Evolutionary conservation across 495 filamentous ascomycete species (phyloP).

Genomic region (Aeminium ludgeri): DNA sequence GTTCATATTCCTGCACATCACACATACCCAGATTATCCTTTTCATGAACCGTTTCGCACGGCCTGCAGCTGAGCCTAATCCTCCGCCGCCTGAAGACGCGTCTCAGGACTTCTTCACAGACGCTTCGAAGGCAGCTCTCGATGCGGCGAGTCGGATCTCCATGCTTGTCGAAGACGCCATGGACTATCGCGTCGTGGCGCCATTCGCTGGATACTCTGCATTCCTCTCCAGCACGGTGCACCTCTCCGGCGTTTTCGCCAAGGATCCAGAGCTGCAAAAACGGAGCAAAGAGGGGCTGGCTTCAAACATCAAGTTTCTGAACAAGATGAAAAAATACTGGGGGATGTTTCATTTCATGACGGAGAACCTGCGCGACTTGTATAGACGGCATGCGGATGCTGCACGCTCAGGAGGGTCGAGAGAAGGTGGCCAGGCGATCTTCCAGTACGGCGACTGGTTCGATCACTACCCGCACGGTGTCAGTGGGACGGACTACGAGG

Average conservation of each 20-base stretch:
- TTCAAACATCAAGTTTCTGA: slow-evolving; percentile 74
- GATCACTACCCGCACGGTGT: slow-evolving; percentile 88
- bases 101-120: slow-evolving; percentile 66
- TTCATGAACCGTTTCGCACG: slow-evolving; percentile 83
- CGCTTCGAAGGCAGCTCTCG: slow-evolving; percentile 57
- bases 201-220: slow-evolving; percentile 87
- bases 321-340: slow-evolving; percentile 94
- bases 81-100: slow-evolving; percentile 44
- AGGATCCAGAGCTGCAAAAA: slow-evolving; percentile 54
- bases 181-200: slow-evolving; percentile 65
- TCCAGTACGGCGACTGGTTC: slow-evolving; percentile 98
- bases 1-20: slow-evolving; percentile 86
- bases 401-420: slow-evolving; percentile 35
- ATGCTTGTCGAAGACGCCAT: slow-evolving; percentile 63
- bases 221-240: slow-evolving; percentile 87
- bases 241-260: slow-evolving; percentile 78
- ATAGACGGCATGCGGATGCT: slow-evolving; percentile 69
- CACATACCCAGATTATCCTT: slow-evolving; percentile 71
- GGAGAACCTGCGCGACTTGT: slow-evolving; percentile 82
- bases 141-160: slow-evolving; percentile 82
- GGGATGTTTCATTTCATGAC: slow-evolving; percentile 95
- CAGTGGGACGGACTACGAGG: slow-evolving; percentile 64
- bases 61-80: slow-evolving; percentile 47
- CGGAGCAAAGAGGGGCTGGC: slow-evolving; percentile 74
- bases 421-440: slow-evolving; percentile 37